Evolutionary conservation across 2,329 filamentous ascomycete genomes (phyloP), one percentile per base, ranked within the genome.

Genomic region (Alternaria ethzedia): DNA sequence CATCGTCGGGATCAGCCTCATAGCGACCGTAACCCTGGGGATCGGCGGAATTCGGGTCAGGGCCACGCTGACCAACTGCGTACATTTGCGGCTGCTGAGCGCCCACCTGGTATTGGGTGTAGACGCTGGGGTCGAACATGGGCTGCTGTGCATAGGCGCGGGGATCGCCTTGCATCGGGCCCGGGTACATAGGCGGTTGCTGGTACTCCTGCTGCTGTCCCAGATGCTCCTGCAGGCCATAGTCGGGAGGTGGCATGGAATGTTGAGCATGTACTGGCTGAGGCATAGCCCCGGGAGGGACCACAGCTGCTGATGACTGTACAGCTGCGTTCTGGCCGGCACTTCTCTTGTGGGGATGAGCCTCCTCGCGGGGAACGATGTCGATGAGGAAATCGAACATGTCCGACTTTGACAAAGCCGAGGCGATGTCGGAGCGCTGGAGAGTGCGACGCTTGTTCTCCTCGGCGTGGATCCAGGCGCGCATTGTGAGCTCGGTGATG

Each of bases 301-400:
- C 74, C 11, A 76, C 72, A 26, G 72, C 46, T 81, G 83, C 75
- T 87, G 79, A 67, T 59, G 78, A 76, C 60, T 76, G 73, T 12
- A 80, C 75, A 58, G 80, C 71, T 73, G 83, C 65, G 59, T 71
- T 78, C 68, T 75, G 76, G 49, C 72, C 82, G 8, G 66, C 67
- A 62, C 71, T 77, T 57, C 94, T 87, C 83, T 97, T 97, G 44
- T 94, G 93, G 21, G 91, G 89, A 10, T 92, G 87, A 36, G 95
- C 94, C 80, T 99, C 96, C 80, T 99, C 96, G 56, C 96, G 90
- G 4, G 96, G 96, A 6, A 99, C 96, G 66, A 99, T 99, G 78
- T 99, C 96, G 79, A 99, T 99, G 63, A 99, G 86, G 82, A 99
- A 99, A 83, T 99, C 96, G 80, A 99, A 99, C 96, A 99, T 99